Base-by-base conservation (phyloP, 768 basidiomycete species). In the Solioccasus polychromus region DNA sequence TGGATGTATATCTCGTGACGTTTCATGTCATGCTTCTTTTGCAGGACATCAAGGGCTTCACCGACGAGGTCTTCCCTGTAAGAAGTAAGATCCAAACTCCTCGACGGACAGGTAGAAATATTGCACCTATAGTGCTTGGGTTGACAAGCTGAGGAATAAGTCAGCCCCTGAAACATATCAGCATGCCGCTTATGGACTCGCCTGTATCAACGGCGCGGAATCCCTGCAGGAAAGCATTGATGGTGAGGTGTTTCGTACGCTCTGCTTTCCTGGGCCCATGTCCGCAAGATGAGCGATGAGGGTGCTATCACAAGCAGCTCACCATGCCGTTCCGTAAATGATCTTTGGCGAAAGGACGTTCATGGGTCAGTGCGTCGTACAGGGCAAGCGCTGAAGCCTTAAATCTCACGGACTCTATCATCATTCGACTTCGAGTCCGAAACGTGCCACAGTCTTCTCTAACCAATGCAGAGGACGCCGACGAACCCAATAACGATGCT, bases 191-290 rank as follows among this genome's bases (percentile, higher is more conserved):
- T 35, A 28, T 45, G n/a, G 60, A 64, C 71, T 50, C 63, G 75
- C 88, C 88, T n/a, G 88, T 91, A 56, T 93, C 91, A 23, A 92
- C 80, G 4, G 85, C 88, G 36, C 82, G 70, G 61, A 92, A 92
- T 5, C 91, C 90, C 51, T 79, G 75, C 30, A 84, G 65, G 44
- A 92, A 78, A 9, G 91, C 91, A 44, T 71, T 74, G 39, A 84
- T 67, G 17, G 92, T 88, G 3, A 91, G 75, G 4, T 71, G 66
- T 0, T 80, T 68, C 1, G 91, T 92, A 19, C 73, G 64, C 44
- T 85, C 83, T 57, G 82, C 82, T 70, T 92, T 92, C 89, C 88
- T 90, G 53, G 18, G 35, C 39, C 43, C 42, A 24, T 26, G 35
- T 47, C 28, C 15, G 31, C 32, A 35, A 39, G 47, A 18, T 39